phyloP scores from a whole-genome alignment of 2,329 filamentous ascomycete species.

The Trichoderma polysporum region DNA sequence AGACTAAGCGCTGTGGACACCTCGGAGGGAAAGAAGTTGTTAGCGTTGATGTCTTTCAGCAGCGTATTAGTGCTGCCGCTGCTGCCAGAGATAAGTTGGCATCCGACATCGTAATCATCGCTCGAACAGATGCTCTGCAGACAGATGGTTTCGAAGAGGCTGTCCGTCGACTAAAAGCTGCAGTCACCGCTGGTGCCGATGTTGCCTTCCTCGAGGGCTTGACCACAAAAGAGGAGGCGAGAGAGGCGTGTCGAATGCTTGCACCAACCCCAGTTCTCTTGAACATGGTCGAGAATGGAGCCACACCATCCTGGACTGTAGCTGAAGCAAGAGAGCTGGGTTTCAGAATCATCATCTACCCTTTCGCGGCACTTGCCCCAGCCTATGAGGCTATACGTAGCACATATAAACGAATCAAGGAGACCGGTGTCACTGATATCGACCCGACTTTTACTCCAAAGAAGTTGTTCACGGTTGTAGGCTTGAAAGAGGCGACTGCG shows the following conservation, averaged over 20 bases:
- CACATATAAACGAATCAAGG: conserved; percentile 41
- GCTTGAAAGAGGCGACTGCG: conserved; percentile 49
- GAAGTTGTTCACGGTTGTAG: conserved; percentile 52
- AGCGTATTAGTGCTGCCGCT: conserved; percentile 56
- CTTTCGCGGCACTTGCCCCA: conserved; percentile 44
- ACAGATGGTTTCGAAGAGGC: conserved; percentile 58
- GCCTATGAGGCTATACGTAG: conserved; percentile 45
- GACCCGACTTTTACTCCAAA: conserved; percentile 46
- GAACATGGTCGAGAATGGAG: conserved; percentile 59
- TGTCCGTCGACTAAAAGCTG: conserved; percentile 49
- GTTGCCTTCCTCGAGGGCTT: conserved; percentile 61
- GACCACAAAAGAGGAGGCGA: conserved; percentile 50
- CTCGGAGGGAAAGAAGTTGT: conserved; percentile 62
- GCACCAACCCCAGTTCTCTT: conserved; percentile 52
- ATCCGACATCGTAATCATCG: conserved; percentile 63
- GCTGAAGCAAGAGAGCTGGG: conserved; percentile 55
- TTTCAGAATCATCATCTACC: conserved; percentile 56
- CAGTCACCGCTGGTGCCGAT: conserved; percentile 57
- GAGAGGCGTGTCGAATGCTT: conserved; percentile 46
- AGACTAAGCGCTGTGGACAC: conserved; percentile 65
- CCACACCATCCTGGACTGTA: conserved; percentile 53
- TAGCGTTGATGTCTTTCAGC: conserved; percentile 47
- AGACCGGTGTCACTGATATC: conserved; percentile 38
- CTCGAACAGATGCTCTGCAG: conserved; percentile 62
- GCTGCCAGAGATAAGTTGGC: conserved; percentile 48